Base-by-base conservation (phyloP, 768 basidiomycete species). In the Hericium rajendrae region DNA sequence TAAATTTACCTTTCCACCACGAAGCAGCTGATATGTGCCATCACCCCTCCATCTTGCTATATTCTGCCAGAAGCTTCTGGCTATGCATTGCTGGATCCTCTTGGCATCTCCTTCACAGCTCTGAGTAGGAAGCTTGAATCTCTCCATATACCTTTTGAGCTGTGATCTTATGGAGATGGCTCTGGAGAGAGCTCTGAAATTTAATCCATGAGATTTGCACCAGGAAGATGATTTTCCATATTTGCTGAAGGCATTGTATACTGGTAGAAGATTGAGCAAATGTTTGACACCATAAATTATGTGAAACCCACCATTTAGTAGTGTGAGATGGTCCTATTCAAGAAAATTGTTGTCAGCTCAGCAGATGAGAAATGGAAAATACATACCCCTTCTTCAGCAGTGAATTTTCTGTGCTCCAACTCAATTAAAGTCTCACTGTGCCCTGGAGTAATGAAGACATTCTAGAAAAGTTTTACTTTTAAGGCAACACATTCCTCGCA, bases 121-220 rank as follows among this genome's bases (percentile, higher is more conserved):
- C 57, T 88, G 81, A 20, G 84, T 69, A 0, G 89, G 87, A 24
- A 95, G 75, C 43, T 83, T 78, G 68, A 97, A 98, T 12, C 97
- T 83, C 56, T 86, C 81, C 83, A 98, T 86, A 68, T 97, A 98
- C 71, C 94, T 97, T 66, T 88, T 86, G 38, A 99, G 77, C 66
- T 99, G 97, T n/a, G 88, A 79, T 6, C 95, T 85, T 62, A 99
- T 97, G 1, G 94, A 94, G 16, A 97, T 82, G 0, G 91, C 95
- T 53, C 97, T 81, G 0, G 94, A 95, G 76, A 99, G 82, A 2
- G 92, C 91, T 60, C 94, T 84, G 70, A 95, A 95, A 52, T 94
- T 97, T 4, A 99, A 74, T 0, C 93, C 85, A 69, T 97, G 97
- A 12, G 80, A 76, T 68, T 91, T 92, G 70, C 95, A 97, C 94